These are phyloP conservation scores for Yarrowia sp. DNA, from an alignment of 805 yeast genomes.

Conservation along the genomic window DNA sequence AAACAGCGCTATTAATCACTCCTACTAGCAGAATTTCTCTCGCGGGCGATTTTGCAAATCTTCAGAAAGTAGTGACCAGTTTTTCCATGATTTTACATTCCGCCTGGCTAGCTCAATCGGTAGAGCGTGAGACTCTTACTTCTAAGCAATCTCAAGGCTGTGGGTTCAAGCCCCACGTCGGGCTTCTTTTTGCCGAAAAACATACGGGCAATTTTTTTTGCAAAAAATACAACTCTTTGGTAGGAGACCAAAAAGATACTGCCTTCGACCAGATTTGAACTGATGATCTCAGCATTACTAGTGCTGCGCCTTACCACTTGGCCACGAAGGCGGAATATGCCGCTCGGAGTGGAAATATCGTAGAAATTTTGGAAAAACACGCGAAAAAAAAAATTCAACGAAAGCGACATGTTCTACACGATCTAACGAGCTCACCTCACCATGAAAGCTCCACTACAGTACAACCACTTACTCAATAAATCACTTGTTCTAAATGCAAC, in stretches of 20 bases:
- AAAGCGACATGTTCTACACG: too few species aligned
- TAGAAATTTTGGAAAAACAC: background rate
- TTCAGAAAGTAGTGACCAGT: too few species aligned
- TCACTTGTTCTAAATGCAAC: conserved; percentile 3
- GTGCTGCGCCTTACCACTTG: conserved; percentile 17
- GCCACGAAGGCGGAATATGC: conserved; percentile 5
- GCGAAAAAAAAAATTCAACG: too few species aligned
- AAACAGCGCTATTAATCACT: too few species aligned
- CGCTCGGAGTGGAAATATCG: background rate
- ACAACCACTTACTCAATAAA: background rate
- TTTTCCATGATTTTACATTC: background rate
- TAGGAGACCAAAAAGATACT: background rate
- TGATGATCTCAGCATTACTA: conserved; percentile 13
- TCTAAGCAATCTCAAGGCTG: conserved; percentile 8
- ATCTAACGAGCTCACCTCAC: too few species aligned
- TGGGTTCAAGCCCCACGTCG: conserved; percentile 24
- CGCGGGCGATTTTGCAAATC: too few species aligned
- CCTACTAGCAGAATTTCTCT: too few species aligned
- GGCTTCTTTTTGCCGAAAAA: background rate
- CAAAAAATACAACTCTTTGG: background rate
- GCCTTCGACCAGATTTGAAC: conserved; percentile 21
- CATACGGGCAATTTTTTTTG: background rate
- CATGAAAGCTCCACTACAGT: background rate
- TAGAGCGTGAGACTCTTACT: conserved; percentile 20
- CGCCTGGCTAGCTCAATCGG: conserved; percentile 23